Evolutionary conservation across 768 basidiomycete genomes (phyloP), one percentile per base, ranked within the genome.

Genomic region (Amanita thiersii): DNA sequence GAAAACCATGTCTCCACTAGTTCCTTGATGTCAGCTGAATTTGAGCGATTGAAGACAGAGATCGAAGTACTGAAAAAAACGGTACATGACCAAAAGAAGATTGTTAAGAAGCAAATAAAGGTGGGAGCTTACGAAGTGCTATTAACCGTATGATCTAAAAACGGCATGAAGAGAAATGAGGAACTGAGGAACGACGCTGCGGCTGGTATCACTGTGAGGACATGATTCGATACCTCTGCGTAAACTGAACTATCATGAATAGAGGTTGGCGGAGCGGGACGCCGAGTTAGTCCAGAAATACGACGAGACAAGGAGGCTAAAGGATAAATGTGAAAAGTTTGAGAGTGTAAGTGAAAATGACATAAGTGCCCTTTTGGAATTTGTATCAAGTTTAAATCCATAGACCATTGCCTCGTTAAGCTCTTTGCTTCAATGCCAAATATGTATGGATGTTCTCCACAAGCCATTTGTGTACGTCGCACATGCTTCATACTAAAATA

Each of bases 361-460:
- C 35, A 19, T 29, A 19, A 10, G 9, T 26, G 19, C n/a, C n/a
- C 2, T 17, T 48, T 10, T 11, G 18, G 24, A 20, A 24, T 29
- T 28, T 37, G 18, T 43, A 21, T 15, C 24, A 23, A 7, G 17
- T 23, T 34, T 37, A 39, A 23, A 38, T 14, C 15, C 19, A 34
- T 32, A 83, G 81, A 59, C 75, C 25, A 59, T 84, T 8, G 53
- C 69, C 7, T 64, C 63, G 5, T 69, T 85, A 17, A 82, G 86
- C 59, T 54, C 59, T 18, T 71, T 72, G 23, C 56, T 82, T 12
- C 77, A 77, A 50, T 87, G 85, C 52, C 84, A 86, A 52, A 85
- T 87, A 32, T 87, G 85, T 53, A 79, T 85, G 65, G 85, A 87
- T 14, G 56, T 78, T 8, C 61, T 86, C 7, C 53, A 68, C 29